Evolutionary conservation across 345 rosid genomes (phyloP).

Genomic region (Eutrema heterophyllum): DNA sequence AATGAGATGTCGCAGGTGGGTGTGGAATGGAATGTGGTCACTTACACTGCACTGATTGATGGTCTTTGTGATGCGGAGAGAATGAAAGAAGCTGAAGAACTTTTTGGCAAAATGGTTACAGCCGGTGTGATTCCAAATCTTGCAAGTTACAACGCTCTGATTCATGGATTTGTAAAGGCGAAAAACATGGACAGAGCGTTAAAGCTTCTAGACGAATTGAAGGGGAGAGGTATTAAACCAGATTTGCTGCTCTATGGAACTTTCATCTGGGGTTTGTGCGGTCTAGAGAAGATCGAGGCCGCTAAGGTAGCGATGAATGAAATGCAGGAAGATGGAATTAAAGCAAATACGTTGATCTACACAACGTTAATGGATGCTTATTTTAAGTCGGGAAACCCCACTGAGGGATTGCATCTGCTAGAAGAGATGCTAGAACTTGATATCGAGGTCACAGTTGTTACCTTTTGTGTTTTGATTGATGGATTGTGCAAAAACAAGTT

Average conservation of each 20-base stretch:
- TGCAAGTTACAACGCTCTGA: constrained; percentile 47
- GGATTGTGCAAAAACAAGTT: constrained; percentile 65
- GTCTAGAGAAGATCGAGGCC: constrained; percentile 45
- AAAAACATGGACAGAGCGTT: constrained; percentile 48
- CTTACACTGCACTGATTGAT: constrained; percentile 51
- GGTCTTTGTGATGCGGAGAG: constrained; percentile 56
- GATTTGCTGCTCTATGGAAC: constrained; percentile 62
- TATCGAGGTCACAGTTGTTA: constrained; percentile 55
- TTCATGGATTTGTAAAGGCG: constrained; percentile 55
- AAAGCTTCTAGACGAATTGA: constrained; percentile 47
- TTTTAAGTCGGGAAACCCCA: constrained; percentile 48
- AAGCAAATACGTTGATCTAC: constrained; percentile 46
- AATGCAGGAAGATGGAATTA: constrained; percentile 48
- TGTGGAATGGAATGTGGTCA: constrained; percentile 50
- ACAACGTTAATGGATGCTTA: constrained; percentile 60
- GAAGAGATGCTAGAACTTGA: constrained; percentile 43
- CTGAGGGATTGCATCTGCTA: constrained; percentile 44
- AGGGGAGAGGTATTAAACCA: constrained; percentile 41
- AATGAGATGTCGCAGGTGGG: constrained; percentile 51
- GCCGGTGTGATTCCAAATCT: constrained; percentile 50
- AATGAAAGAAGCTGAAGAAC: constrained; percentile 52
- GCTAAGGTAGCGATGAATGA: constrained; percentile 41
- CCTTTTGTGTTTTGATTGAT: constrained; percentile 63
- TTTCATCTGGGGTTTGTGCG: constrained; percentile 54
- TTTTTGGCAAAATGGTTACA: constrained; percentile 39